These are phyloP conservation scores for Mortierella alpina DNA, from an alignment of 192 early-diverging fungal species.

Conservation along the genomic window DNA sequence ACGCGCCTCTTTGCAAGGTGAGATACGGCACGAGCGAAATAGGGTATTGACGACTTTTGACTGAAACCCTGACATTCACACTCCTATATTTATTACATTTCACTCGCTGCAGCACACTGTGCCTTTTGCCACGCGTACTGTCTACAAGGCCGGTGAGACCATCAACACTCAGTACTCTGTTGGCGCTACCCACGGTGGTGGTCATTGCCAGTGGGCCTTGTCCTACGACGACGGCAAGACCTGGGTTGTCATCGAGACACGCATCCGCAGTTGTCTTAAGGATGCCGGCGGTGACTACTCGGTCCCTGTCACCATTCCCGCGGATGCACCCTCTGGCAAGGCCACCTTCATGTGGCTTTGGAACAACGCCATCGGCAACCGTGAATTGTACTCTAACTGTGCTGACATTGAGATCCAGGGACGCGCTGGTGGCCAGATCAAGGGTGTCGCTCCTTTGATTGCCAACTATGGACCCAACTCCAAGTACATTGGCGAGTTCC, in stretches of 20 bases:
- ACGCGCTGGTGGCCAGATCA: conserved; percentile 38
- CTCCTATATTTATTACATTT: background rate
- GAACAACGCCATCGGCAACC: conserved; percentile 71
- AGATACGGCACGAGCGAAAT: background rate
- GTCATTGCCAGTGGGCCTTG: conserved; percentile 79
- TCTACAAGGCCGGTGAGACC: conserved; percentile 60
- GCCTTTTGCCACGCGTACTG: conserved; percentile 46
- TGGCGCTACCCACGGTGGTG: conserved; percentile 68
- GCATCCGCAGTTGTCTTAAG: conserved; percentile 59
- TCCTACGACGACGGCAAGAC: conserved; percentile 72
- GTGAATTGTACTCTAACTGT: conserved; percentile 75
- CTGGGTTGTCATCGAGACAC: conserved; percentile 72
- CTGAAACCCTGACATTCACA: too few species aligned
- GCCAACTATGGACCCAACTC: conserved; percentile 55
- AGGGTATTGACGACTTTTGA: too few species aligned
- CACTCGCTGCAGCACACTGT: conserved; percentile 20
- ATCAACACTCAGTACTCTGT: conserved; percentile 64
- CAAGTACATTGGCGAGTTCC: conserved; percentile 45
- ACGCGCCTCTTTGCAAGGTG: conserved; percentile 60
- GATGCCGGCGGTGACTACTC: conserved; percentile 19
- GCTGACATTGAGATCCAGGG: conserved; percentile 67
- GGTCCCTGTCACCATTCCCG: conserved; percentile 40
- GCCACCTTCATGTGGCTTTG: conserved; percentile 67
- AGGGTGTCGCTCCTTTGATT: conserved; percentile 53
- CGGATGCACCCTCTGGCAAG: conserved; percentile 44